Conservation (phyloP, 495 filamentous ascomycete species). For the Filosporella fistucella region DNA sequence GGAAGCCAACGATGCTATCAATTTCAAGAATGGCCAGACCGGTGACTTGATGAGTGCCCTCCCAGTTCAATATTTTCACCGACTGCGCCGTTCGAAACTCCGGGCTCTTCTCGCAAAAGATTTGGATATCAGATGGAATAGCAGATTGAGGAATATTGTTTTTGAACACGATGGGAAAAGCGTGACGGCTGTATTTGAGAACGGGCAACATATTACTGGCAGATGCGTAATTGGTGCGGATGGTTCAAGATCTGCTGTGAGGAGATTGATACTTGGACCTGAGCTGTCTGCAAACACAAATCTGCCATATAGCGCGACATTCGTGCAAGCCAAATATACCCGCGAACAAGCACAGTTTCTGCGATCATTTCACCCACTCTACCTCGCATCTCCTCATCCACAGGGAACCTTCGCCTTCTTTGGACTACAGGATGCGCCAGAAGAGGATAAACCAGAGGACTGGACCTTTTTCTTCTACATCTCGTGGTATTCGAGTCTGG, state of each 20-base stretch:
- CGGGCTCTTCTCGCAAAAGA: conserved; percentile 27
- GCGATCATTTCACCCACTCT: conserved; percentile 26
- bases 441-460: conserved; percentile 36
- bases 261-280: conserved; percentile 35
- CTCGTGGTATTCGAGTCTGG: conserved; percentile 27
- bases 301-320: conserved; percentile 32
- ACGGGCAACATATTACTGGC: conserved; percentile 50
- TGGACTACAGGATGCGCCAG: conserved; percentile 33
- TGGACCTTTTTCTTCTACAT: conserved; percentile 40
- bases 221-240: conserved; percentile 42
- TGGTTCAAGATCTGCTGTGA: conserved; percentile 36
- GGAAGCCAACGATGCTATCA: conserved; percentile 30
- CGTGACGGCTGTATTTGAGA: conserved; percentile 64
- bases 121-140: conserved; percentile 28
- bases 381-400: conserved; percentile 21
- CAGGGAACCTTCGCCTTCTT: conserved; percentile 24
- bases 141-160: conserved; percentile 21
- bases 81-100: conserved; percentile 37
- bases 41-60: conserved; percentile 37
- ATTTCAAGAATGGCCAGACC: conserved; percentile 41
- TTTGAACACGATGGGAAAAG: conserved; percentile 39
- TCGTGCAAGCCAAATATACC: conserved; percentile 27
- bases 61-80: conserved; percentile 35
- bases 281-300: conserved; percentile 22
- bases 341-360: conserved; percentile 31